phyloP scores from a whole-genome alignment of 352 stramenopile species.

The Globisporangium carolinianum region DNA sequence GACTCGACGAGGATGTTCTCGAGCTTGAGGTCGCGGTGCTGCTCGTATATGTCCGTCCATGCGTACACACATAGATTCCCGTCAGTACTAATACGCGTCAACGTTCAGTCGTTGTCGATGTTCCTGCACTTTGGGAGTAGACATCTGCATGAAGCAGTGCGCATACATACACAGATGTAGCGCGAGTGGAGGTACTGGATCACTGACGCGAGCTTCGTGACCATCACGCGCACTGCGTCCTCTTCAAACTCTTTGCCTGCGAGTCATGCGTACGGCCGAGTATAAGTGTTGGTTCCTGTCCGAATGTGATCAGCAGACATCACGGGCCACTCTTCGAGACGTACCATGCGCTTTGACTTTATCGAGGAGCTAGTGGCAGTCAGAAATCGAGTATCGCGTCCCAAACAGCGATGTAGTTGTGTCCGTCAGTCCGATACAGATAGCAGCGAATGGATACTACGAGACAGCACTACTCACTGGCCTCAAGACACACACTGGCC shows the following conservation, averaged over 20 bases:
- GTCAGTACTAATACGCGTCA: neutral
- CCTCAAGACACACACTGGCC: too few relatives aligned
- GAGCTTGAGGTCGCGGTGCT: constrained; percentile 78
- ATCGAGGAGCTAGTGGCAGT: constrained; percentile 36
- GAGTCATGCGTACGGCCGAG: neutral
- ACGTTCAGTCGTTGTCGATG: neutral
- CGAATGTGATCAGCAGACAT: too few relatives aligned
- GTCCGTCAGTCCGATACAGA: too few relatives aligned
- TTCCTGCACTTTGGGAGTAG: neutral
- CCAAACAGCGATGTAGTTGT: too few relatives aligned
- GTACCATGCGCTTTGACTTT: constrained; percentile 37
- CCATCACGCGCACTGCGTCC: constrained; percentile 43
- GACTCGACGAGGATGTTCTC: constrained; percentile 79
- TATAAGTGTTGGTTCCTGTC: too few relatives aligned
- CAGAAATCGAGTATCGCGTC: too few relatives aligned
- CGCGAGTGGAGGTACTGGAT: constrained; percentile 77
- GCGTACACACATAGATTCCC: neutral
- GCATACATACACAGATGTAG: constrained; percentile 60
- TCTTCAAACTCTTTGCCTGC: constrained; percentile 41
- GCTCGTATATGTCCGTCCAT: too few relatives aligned
- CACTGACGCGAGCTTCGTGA: constrained; percentile 62
- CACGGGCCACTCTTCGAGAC: too few relatives aligned
- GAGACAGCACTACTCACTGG: too few relatives aligned
- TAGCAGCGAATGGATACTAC: too few relatives aligned
- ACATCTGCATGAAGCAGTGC: neutral